Conservation (phyloP, 345 rosid genomes). For the Euphorbia tirucalli region DNA sequence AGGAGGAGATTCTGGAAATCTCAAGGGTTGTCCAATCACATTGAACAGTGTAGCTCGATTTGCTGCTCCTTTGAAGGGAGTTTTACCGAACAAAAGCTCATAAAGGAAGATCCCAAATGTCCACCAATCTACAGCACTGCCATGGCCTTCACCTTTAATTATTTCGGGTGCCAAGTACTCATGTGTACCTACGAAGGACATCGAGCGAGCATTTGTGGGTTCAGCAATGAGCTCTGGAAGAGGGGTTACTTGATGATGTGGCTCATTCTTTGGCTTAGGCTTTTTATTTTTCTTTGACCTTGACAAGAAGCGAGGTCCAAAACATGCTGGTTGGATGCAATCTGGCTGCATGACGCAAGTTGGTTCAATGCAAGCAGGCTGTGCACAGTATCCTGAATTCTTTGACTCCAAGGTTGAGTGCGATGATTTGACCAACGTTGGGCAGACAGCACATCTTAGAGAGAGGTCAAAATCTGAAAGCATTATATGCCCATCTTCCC, state of each 20-base stretch:
- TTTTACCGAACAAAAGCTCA: constrained; percentile 34
- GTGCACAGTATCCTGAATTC: constrained; percentile 28
- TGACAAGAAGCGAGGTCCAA: constrained; percentile 29
- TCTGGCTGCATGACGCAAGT: constrained; percentile 31
- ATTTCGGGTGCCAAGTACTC: constrained; percentile 38
- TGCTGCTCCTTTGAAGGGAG: constrained; percentile 37
- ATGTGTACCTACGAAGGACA: constrained; percentile 37
- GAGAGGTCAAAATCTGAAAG: constrained; percentile 37
- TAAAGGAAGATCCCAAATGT: constrained; percentile 35
- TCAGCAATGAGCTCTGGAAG: constrained; percentile 34
- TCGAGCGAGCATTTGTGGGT: constrained; percentile 34
- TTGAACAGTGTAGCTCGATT: constrained; percentile 35
- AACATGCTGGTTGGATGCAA: constrained; percentile 35
- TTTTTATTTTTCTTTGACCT: constrained; percentile 26
- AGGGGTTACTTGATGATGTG: constrained; percentile 21
- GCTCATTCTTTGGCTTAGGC: constrained; percentile 22
- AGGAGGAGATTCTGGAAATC: constrained; percentile 29
- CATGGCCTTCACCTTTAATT: constrained; percentile 36
- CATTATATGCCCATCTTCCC: constrained; percentile 41
- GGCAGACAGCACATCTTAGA: constrained; percentile 31
- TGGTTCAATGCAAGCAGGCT: constrained; percentile 31
- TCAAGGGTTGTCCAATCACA: constrained; percentile 34
- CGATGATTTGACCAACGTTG: constrained; percentile 32
- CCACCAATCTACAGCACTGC: constrained; percentile 41
- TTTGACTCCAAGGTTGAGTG: constrained; percentile 23